Base-by-base conservation (phyloP, 129 eudicot species). In the Gnaphalium uliginosum region DNA sequence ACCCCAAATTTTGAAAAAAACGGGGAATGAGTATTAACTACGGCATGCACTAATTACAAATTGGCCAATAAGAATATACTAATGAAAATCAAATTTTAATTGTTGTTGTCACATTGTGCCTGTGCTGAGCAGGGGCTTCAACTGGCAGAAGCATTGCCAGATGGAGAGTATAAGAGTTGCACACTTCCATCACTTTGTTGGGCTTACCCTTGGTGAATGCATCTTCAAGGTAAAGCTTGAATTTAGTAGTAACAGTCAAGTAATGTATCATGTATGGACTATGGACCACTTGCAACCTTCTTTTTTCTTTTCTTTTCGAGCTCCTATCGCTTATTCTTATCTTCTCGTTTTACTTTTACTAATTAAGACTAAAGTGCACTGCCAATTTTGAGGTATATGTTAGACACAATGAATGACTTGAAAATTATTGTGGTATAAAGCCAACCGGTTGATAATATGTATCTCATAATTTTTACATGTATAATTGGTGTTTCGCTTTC, bases 211-310 rank as follows among this genome's bases (percentile, higher is more conserved):
- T 76, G 58, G 21, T 15, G 56, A 73, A 50, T 66, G 29, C 73
- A 51, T 33, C 66, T 76, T 51, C 25, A 76, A 66, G 54, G 66
- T 66, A 11, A 18, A 35, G 67, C 66, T 76, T 66, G 24, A 66
- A 51, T 13, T 54, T 76, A 56, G 80, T 15, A 32, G 73, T 76
- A 76, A 23, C 54, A 56, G 73, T 41, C 57, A 76, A 51, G 65
- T 32, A 26, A 66, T 17, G 80, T 33, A 66, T 30, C 33, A 30
- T 30, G 33, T 33, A 33, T 33, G 39, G 39, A 33, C 37, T 6
- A 33, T 66, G 80, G 80, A 66, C 80, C 80, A 66, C 73, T 66
- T 17, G 57, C 57, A 66, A 66, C 21, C 74, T 23, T 50, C 33
- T 35, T 64, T 75, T 48, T 41, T 26, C 2, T 39, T 9, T 26